phyloP scores from a whole-genome alignment of 768 basidiomycete genomes.

The Leccinum truebloodii region DNA sequence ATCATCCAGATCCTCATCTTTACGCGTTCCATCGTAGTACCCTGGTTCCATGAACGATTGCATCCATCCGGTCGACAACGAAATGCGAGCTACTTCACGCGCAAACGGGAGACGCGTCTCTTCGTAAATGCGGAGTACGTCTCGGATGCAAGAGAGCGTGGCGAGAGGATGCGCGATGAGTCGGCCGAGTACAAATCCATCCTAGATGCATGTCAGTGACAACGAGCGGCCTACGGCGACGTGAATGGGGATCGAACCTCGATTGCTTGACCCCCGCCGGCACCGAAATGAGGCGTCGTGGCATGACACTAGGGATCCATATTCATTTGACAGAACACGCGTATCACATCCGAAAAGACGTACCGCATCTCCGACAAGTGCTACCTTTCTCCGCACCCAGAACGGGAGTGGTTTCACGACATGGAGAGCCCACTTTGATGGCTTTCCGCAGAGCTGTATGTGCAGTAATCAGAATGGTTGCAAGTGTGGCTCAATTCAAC shows the following conservation, averaged over 20 bases:
- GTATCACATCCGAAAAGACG: background rate
- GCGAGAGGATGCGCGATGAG: slow-evolving; percentile 25
- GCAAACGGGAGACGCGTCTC: slow-evolving; percentile 18
- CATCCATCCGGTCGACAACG: slow-evolving; percentile 11
- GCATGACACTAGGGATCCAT: slow-evolving; percentile 21
- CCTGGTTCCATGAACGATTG: slow-evolving; percentile 17
- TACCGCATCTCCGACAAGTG: slow-evolving; percentile 51
- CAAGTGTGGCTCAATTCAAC: background rate
- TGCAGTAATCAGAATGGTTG: background rate
- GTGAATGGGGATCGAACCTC: slow-evolving; percentile 12
- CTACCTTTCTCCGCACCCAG: slow-evolving; percentile 41
- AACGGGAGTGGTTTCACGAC: slow-evolving; percentile 41
- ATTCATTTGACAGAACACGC: background rate
- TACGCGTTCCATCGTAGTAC: slow-evolving; percentile 25
- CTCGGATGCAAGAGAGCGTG: slow-evolving; percentile 1
- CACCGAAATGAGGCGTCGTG: slow-evolving; percentile 26
- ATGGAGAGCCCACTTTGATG: slow-evolving; percentile 48
- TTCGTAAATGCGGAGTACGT: slow-evolving; percentile 15
- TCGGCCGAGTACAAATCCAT: slow-evolving; percentile 26
- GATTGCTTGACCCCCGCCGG: slow-evolving; percentile 31
- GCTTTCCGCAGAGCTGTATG: slow-evolving; percentile 35
- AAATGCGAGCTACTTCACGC: slow-evolving; percentile 12
- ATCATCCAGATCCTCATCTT: slow-evolving; percentile 10
- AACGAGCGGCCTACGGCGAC: background rate
- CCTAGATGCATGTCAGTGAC: slow-evolving; percentile 3